Percentiles rank a stretch among this genome's conserved stretches.
Conservation (phyloP, 768 basidiomycete genomes). For the Lactarius sp. region DNA sequence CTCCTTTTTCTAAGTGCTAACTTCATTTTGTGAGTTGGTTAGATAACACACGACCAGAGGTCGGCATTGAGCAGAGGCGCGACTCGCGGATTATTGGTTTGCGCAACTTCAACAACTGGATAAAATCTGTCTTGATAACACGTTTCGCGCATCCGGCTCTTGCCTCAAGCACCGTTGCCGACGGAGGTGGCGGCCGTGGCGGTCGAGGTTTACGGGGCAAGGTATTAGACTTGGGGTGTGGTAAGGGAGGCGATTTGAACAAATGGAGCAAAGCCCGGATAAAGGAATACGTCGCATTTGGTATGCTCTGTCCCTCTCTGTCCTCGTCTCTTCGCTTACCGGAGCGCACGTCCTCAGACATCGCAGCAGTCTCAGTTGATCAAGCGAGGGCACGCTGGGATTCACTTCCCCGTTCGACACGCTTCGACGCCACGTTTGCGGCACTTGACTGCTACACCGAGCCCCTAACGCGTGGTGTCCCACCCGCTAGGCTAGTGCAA, state of each 20-base stretch:
- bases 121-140: conserved; percentile 93
- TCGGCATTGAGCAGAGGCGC: conserved; percentile 76
- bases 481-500: conserved; percentile 51
- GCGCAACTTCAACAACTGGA: conserved; percentile 99
- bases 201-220: conserved; percentile 48
- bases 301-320: conserved; percentile 40
- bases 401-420: conserved; percentile 43
- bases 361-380: conserved; percentile 81
- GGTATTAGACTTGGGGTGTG: conserved; percentile 95
- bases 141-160: conserved; percentile 79
- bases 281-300: conserved; percentile 73
- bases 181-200: conserved; percentile 29
- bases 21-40: conserved; percentile 3
- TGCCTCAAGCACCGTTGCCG: conserved; percentile 22
- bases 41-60: conserved; percentile 94
- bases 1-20: neutral
- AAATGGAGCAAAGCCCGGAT: conserved; percentile 92
- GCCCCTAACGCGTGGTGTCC: conserved; percentile 63
- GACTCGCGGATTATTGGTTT: conserved; percentile 95
- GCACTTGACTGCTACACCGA: conserved; percentile 86
- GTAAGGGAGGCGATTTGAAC: conserved; percentile 96
- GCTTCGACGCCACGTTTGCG: conserved; percentile 77
- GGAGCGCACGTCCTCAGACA: conserved; percentile 47
- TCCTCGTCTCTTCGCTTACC: conserved; percentile 5
- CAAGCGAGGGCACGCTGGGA: conserved; percentile 78